Evolutionary conservation across 345 rosid species (phyloP), one percentile per base, ranked within the genome.

Genomic region (Eucalyptus rudis): DNA sequence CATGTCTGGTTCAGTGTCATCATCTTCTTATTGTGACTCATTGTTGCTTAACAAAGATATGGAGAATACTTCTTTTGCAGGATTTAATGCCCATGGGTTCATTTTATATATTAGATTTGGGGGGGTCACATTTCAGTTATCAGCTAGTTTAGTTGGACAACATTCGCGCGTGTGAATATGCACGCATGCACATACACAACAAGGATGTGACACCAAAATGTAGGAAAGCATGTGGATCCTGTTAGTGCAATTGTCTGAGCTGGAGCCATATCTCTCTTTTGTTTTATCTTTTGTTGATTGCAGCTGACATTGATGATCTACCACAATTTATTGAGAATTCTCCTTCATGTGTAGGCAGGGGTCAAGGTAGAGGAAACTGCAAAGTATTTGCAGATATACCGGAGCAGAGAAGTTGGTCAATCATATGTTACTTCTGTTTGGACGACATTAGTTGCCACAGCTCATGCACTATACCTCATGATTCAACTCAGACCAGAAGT

Each of bases 371-470:
- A 56, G 50, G 33, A 68, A 45, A 94, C 93, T 14, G 92, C 92
- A n/a, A 91, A 92, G 92, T 95, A 93, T 88, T 91, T 93, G 95
- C 97, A 94, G 92, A 96, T 97, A 81, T 95, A 95, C 89, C 95
- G 98, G 91, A 98, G 99, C 90, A 93, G 99, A 89, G 99, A 98
- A 94, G 99, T 97, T 88, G 99, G 99, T 86, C 99, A 97, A 88
- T 97, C 98, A 31, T 97, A 96, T 89, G 71, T 95, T 86, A 98
- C 99, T 85, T 98, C 98, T 88, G 92, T 95, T 56, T 95, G 96
- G 92, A 96, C 99, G 88, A 95, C 99, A 88, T 92, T 96, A 89
- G 91, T 94, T 71, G 99, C 99, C 88, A 88, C 90, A 3, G 92
- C 91, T 89, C 97, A 95, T 86, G 99, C 97, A 52, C 86, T 95